Percentiles rank a stretch among this genome's conserved stretches.
These are phyloP conservation scores for Leccinum fibrillosum DNA, from an alignment of 768 basidiomycete species.

Conservation along the genomic window DNA sequence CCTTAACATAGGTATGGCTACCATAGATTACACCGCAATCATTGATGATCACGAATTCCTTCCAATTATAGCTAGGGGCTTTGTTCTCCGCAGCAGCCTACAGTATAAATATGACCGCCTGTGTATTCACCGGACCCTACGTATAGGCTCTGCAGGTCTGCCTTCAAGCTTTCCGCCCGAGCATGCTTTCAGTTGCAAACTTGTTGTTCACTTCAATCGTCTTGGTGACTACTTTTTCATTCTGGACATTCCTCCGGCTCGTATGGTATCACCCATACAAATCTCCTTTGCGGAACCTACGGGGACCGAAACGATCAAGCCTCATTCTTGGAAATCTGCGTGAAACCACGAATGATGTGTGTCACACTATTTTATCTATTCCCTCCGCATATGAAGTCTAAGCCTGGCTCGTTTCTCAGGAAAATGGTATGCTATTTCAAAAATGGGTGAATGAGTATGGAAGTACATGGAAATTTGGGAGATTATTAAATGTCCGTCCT, in stretches of 20 bases:
- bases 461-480: conserved; percentile 41
- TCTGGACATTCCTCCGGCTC: conserved; percentile 30
- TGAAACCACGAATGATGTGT: conserved; percentile 42
- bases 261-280: conserved; percentile 31
- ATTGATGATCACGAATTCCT: not conserved
- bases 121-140: not conserved
- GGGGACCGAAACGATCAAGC: conserved; percentile 46
- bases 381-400: not conserved
- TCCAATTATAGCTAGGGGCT: not conserved
- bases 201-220: not conserved
- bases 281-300: conserved; percentile 47
- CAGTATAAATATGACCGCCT: not conserved
- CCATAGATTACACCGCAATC: no score
- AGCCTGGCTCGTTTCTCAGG: conserved; percentile 8
- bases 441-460: conserved; percentile 50
- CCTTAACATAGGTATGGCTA: not conserved
- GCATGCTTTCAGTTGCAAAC: not conserved
- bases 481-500: conserved; percentile 39
- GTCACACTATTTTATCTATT: conserved; percentile 1
- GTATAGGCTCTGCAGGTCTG: not conserved
- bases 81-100: not conserved
- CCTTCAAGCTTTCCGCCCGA: not conserved
- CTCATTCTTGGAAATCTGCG: conserved; percentile 48
- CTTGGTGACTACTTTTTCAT: conserved; percentile 26
- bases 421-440: conserved; percentile 34